Evolutionary conservation across 2,329 filamentous ascomycete genomes (phyloP).

Genomic region (Rhynchosporium secalis): DNA sequence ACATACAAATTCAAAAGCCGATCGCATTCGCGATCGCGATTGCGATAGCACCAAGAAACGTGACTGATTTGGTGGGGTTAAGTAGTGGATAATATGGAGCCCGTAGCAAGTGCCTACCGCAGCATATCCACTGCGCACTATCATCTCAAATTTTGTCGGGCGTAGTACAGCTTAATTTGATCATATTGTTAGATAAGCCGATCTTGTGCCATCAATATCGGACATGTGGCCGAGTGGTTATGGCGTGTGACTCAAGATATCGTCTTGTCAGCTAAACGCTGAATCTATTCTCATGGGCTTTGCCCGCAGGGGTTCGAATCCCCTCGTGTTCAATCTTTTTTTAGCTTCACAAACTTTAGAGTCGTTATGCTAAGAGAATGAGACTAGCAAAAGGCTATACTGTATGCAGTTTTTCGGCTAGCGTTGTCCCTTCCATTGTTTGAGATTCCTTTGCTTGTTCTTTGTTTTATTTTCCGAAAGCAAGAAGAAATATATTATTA

Average conservation of each 20-base stretch:
- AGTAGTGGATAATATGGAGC: not conserved
- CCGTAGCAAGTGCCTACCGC: too few relatives aligned
- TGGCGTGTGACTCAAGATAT: conserved; percentile 22
- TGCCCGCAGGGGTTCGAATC: conserved; percentile 20
- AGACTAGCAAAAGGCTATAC: too few relatives aligned
- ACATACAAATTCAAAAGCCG: not conserved
- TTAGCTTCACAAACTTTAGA: not conserved
- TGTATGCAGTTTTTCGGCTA: too few relatives aligned
- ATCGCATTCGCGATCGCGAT: not conserved
- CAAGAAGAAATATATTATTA: too few relatives aligned
- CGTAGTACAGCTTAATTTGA: not conserved
- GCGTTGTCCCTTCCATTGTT: too few relatives aligned
- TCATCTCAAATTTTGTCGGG: not conserved
- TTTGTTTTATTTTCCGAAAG: too few relatives aligned
- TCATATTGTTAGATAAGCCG: too few relatives aligned
- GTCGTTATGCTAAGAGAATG: too few relatives aligned
- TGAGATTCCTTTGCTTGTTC: too few relatives aligned
- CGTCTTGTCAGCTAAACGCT: conserved; percentile 8
- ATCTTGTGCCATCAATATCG: too few relatives aligned
- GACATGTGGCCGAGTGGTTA: conserved; percentile 17
- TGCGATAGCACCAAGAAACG: not conserved
- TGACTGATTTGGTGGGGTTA: not conserved
- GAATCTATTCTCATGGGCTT: conserved; percentile 19
- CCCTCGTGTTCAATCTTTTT: conserved; percentile 17
- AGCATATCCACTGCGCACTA: too few relatives aligned